phyloP scores from a whole-genome alignment of 495 filamentous ascomycete species.

The Xylaria nigripes region DNA sequence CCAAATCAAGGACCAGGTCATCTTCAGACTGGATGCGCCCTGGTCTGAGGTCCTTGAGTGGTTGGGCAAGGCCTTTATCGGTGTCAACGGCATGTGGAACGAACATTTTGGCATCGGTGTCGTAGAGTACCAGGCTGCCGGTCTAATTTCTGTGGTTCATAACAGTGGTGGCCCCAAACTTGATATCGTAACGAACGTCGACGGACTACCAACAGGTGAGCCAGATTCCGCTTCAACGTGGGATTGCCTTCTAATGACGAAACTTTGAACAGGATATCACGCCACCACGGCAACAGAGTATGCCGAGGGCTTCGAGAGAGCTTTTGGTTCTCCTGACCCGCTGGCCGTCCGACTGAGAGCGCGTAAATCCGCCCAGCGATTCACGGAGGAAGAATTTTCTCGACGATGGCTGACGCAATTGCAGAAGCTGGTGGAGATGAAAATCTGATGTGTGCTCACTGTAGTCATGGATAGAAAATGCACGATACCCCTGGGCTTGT shows the following conservation, averaged over 20 bases:
- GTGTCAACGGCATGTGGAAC: conserved; percentile 98
- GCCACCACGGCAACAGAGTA: conserved; percentile 70
- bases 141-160: conserved; percentile 84
- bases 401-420: conserved; percentile 64
- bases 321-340: conserved; percentile 55
- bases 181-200: conserved; percentile 79
- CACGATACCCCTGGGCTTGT: background rate
- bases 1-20: conserved; percentile 68
- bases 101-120: conserved; percentile 99
- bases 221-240: background rate
- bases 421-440: conserved; percentile 53
- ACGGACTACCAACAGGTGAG: conserved; percentile 64
- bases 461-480: background rate
- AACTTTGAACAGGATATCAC: conserved; percentile 60
- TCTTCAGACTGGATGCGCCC: conserved; percentile 80
- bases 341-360: conserved; percentile 66
- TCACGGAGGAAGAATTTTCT: conserved; percentile 80
- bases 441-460: conserved; percentile 3
- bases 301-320: conserved; percentile 67
- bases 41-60: conserved; percentile 79
- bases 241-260: background rate
- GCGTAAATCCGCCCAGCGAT: conserved; percentile 64
- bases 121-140: conserved; percentile 95
- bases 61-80: conserved; percentile 64
- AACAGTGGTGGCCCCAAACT: conserved; percentile 83